Evolutionary conservation across 2,329 filamentous ascomycete species (phyloP).

Genomic region (Xylaria digitata): DNA sequence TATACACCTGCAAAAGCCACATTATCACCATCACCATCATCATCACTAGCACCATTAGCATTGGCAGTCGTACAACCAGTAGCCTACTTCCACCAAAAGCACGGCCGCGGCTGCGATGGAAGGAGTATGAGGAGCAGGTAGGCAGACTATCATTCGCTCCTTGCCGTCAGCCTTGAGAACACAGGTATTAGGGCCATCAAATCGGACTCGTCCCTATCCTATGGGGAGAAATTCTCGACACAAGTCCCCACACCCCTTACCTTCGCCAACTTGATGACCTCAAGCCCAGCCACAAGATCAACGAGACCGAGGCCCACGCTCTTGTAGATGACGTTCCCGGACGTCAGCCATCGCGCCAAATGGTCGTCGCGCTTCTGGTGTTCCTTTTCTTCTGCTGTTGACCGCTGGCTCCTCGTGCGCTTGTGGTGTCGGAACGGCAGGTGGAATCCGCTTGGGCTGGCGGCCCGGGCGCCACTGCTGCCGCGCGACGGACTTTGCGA

Average conservation of each 20-base stretch:
- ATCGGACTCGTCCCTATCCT: conserved; percentile 2
- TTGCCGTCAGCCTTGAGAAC: no score
- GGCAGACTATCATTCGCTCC: no score
- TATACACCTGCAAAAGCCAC: not conserved
- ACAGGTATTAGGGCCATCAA: no score
- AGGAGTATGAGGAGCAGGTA: not conserved
- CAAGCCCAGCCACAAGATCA: conserved; percentile 71
- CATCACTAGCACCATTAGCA: no score
- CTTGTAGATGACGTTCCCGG: conserved; percentile 76
- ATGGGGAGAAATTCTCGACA: conserved; percentile 60
- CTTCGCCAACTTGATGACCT: conserved; percentile 66
- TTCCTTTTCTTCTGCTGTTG: conserved; percentile 47
- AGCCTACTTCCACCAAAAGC: not conserved
- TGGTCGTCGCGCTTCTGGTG: conserved; percentile 58
- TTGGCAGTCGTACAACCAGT: not conserved
- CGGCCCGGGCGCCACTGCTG: not conserved
- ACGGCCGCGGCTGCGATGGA: not conserved
- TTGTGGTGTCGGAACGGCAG: conserved; percentile 45
- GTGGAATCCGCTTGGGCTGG: conserved; percentile 29
- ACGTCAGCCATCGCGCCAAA: conserved; percentile 66
- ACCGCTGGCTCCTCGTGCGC: conserved; percentile 49
- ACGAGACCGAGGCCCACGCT: conserved; percentile 74
- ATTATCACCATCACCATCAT: no score
- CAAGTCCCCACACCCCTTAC: conserved; percentile 65
- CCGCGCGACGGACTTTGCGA: conserved; percentile 51